Evolutionary conservation across 169 alveolate genomes (phyloP), one percentile per base, ranked within the genome.

Genomic region (Eimeria falciformis): DNA sequence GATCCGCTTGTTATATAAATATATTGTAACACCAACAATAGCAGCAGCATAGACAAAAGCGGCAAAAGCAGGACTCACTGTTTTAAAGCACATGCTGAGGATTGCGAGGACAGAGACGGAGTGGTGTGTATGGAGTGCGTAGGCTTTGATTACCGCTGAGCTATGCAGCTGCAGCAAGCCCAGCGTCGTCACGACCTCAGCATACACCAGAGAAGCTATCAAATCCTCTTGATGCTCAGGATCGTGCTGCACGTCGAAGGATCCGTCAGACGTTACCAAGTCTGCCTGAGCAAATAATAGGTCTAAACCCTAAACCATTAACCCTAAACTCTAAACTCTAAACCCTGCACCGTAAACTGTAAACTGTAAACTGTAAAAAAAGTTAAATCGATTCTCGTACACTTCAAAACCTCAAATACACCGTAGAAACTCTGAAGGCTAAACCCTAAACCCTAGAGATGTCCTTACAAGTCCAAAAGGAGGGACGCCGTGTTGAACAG

Each of bases 201-300:
- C 94, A 69, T 93, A 94, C 29, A 93, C 94, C 66, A 95, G 94
- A 11, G 95, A 92, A 47, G 95, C 92, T 46, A 96, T 93, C 69
- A 95, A 66, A 69, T 78, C 81, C 69, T 95, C 97, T 69, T 95
- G 97, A 23, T 91, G 66, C 66, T 86, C 92, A 4, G 97, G 95
- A n/a, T 93, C 94, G 75, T 71, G 84, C 90, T 95, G 97, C 9
- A 84, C 87, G 65, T 92, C 95, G 43, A 95, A 84, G 40, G 96
- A 95, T 5, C 97, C 97, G 81, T 95, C 97, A n/a, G 97, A 96
- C 29, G 97, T 95, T 21, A 95, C 96, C 33, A 95, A 37, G 84
- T 94, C 96, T 40, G 91, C 91, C 94, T 90, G 84, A 18, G 21
- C 29, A n/a, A 66, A 29, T n/a, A n/a, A n/a, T n/a, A 68, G 27